These are phyloP conservation scores for Lanmaoa pseudosensibilis DNA, from an alignment of 768 basidiomycete genomes.

Conservation along the genomic window DNA sequence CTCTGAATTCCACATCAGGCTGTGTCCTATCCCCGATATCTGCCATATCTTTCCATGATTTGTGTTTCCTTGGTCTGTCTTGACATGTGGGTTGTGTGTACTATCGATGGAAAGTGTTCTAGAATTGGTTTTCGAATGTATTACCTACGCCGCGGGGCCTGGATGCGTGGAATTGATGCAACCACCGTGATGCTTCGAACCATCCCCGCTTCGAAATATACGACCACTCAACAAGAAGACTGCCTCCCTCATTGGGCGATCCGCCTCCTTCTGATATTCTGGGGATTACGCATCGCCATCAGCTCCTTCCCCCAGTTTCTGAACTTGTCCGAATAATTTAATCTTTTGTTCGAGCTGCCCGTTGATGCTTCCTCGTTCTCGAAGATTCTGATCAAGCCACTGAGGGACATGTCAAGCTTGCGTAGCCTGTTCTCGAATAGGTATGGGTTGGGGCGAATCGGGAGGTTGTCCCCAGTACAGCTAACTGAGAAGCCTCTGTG, in stretches of 20 bases:
- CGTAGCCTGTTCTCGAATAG: constrained; percentile 43
- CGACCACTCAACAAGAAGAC: constrained; percentile 29
- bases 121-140: constrained; percentile 5
- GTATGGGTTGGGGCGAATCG: constrained; percentile 38
- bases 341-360: constrained; percentile 35
- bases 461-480: constrained; percentile 23
- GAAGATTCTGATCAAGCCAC: constrained; percentile 44
- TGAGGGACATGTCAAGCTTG: constrained; percentile 44
- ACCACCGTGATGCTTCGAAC: background rate
- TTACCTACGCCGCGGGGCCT: background rate
- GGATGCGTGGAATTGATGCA: background rate
- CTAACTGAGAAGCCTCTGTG: constrained; percentile 24
- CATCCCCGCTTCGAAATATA: background rate
- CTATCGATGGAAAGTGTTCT: constrained; percentile 5
- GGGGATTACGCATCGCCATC: constrained; percentile 23
- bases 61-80: constrained; percentile 7
- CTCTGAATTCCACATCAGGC: background rate
- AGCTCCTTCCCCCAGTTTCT: constrained; percentile 44
- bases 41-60: constrained; percentile 7
- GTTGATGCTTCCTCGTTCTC: constrained; percentile 42
- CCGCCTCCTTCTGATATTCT: background rate
- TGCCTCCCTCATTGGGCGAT: constrained; percentile 16
- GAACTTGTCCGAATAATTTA: constrained; percentile 40
- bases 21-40: background rate
- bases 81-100: constrained; percentile 10